Base-by-base conservation (phyloP, 2,329 filamentous ascomycete species). In the Claviceps monticola region DNA sequence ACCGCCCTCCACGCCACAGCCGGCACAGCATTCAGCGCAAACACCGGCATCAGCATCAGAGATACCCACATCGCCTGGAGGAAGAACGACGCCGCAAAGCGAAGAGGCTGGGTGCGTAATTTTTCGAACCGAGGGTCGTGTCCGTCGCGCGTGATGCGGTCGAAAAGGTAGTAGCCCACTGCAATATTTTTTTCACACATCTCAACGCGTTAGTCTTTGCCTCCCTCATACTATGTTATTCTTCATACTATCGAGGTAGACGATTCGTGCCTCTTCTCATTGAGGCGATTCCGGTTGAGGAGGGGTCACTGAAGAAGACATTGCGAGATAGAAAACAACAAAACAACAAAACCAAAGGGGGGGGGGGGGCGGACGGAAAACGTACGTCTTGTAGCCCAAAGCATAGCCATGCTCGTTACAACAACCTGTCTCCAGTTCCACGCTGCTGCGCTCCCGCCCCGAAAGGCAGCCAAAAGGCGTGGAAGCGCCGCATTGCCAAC, bases 41-140 rank as follows among this genome's bases (percentile, higher is more conserved):
- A 67, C 8, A 86, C 74, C 11, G 83, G 83, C 57, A 84, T 70
- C 4, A 83, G 69, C 62, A 79, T 82, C n/a, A 85, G 69, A 2
- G 78, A 78, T 2, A 86, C 79, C 83, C 82, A 86, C 0, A 75
- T 73, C 6, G 82, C 82, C 64, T 86, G 83, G 3, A 75, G 76
- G 49, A 68, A 55, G 55, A 67, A 75, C 14, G 67, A 66, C 45
- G 45, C 60, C 2, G 62, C 56, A 58, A 74, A 72, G 49, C 60
- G 62, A 21, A 56, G 51, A 0, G 68, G 64, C 1, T 63, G 62
- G 13, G 58, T 60, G 55, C 68, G 68, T 53, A 74, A 67, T 46
- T 60, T 53, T 52, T 72, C 68, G 60, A 74, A 74, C 49, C 71
- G 69, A 21, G 68, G 67, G 68, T 86, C 83, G 48, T 74, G 67